Conservation (phyloP, 169 alveolate species). For the Cryptosporidium parvum region DNA sequence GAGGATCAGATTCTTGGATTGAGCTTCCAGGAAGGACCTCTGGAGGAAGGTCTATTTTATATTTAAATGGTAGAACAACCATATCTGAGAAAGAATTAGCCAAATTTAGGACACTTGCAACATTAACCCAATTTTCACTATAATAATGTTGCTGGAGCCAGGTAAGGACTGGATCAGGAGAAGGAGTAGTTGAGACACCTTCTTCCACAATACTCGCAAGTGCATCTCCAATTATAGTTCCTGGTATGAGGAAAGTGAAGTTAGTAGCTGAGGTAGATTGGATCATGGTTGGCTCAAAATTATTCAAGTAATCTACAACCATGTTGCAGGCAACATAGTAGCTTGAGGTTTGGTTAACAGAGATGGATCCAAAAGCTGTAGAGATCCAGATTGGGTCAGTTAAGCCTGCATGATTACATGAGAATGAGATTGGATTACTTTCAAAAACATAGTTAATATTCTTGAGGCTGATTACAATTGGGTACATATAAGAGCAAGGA, state of each 20-base stretch:
- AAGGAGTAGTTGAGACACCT: conserved; percentile 19
- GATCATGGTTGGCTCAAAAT: conserved; percentile 50
- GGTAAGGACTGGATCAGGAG: conserved; percentile 39
- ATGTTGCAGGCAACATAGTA: conserved; percentile 60
- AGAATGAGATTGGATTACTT: conserved; percentile 50
- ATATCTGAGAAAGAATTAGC: conserved; percentile 63
- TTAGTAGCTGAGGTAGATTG: conserved; percentile 69
- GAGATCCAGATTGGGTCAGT: conserved; percentile 74
- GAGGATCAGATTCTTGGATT: conserved; percentile 16
- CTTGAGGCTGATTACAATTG: conserved; percentile 55
- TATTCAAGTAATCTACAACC: conserved; percentile 33
- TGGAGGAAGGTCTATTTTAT: conserved; percentile 30
- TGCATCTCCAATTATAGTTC: conserved; percentile 21
- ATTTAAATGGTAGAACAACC: conserved; percentile 43
- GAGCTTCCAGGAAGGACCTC: conserved; percentile 20
- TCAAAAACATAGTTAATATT: conserved; percentile 47
- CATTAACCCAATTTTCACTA: conserved; percentile 55
- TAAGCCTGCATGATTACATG: conserved; percentile 61
- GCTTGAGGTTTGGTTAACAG: conserved; percentile 71
- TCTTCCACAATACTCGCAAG: conserved; percentile 20
- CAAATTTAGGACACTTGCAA: conserved; percentile 32
- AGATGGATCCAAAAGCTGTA: conserved; percentile 70
- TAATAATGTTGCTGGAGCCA: conserved; percentile 74
- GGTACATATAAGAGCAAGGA: conserved; percentile 75
- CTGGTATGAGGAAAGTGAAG: conserved; percentile 61